These are phyloP conservation scores for Ceratocystis cubensis DNA, from an alignment of 2,329 filamentous ascomycete species.

Conservation along the genomic window DNA sequence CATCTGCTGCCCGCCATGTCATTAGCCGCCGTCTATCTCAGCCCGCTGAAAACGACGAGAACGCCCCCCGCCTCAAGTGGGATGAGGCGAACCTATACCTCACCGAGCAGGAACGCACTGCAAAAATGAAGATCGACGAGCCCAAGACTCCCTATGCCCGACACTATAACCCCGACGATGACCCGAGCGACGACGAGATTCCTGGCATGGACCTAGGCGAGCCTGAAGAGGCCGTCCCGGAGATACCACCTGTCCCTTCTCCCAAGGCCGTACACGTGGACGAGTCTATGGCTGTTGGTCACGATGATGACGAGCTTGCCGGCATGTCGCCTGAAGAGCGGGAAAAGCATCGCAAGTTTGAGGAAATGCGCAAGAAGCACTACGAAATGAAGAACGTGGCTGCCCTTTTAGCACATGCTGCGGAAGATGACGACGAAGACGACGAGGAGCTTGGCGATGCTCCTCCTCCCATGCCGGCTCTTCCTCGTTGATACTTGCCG, in stretches of 20 bases:
- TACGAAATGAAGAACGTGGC: constrained; percentile 98
- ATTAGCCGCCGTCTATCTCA: constrained; percentile 48
- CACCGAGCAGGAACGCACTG: constrained; percentile 86
- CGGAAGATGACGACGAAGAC: constrained; percentile 50
- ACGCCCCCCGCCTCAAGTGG: constrained; percentile 77
- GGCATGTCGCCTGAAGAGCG: constrained; percentile 57
- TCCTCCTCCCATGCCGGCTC: constrained; percentile 33
- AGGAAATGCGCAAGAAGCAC: constrained; percentile 84
- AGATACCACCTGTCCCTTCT: constrained; percentile 30
- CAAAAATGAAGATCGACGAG: constrained; percentile 98
- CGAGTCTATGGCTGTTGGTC: constrained; percentile 40
- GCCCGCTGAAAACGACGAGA: constrained; percentile 13
- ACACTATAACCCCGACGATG: constrained; percentile 80
- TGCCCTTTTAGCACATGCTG: constrained; percentile 65
- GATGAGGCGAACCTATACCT: constrained; percentile 97
- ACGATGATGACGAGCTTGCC: constrained; percentile 42
- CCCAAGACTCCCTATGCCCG: constrained; percentile 94
- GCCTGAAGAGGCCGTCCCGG: constrained; percentile 61
- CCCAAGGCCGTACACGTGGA: constrained; percentile 67
- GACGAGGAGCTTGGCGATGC: constrained; percentile 44
- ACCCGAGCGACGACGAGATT: constrained; percentile 83
- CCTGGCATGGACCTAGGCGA: constrained; percentile 85
- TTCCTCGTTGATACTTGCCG: constrained; percentile 27
- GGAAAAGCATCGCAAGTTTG: constrained; percentile 87
- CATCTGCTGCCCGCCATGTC: constrained; percentile 37